Evolutionary conservation across 1,284 basidiomycete genomes (phyloP).

Genomic region (Puccinia novopanici): DNA sequence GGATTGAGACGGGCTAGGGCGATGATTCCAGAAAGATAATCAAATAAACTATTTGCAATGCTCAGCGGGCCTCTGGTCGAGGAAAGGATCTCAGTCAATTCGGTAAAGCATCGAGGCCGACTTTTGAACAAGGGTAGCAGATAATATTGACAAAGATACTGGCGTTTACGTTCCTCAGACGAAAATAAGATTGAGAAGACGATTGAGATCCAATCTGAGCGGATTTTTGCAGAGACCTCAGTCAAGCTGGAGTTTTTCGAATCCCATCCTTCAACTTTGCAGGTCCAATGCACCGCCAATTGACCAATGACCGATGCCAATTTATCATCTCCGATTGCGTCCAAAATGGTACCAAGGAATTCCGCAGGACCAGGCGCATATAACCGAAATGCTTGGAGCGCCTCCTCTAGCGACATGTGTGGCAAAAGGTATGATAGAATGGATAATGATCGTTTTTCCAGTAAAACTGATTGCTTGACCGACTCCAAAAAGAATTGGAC

Average conservation of each 20-base stretch:
- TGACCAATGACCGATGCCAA: slow-evolving; percentile 41
- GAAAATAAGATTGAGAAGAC: slow-evolving; percentile 28
- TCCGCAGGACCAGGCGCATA: slow-evolving; percentile 19
- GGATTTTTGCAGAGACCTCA: background rate
- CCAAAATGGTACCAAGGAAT: slow-evolving; percentile 30
- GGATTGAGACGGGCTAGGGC: slow-evolving; percentile 40
- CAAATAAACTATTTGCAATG: background rate
- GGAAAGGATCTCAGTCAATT: slow-evolving; percentile 11
- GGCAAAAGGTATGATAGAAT: slow-evolving; percentile 31
- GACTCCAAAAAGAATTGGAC: slow-evolving; percentile 25
- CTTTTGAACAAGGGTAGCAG: slow-evolving; percentile 39
- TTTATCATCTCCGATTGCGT: slow-evolving; percentile 41
- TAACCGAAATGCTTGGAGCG: slow-evolving; percentile 7
- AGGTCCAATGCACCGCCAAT: slow-evolving; percentile 35
- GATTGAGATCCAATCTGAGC: slow-evolving; percentile 28
- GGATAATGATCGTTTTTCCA: slow-evolving; percentile 45
- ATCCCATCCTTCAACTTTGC: slow-evolving; percentile 30
- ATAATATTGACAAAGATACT: slow-evolving; percentile 48
- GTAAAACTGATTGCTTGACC: slow-evolving; percentile 29
- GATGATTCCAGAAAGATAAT: slow-evolving; percentile 38
- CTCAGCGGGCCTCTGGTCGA: background rate
- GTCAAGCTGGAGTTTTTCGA: background rate
- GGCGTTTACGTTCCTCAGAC: slow-evolving; percentile 37
- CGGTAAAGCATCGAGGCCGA: slow-evolving; percentile 14
- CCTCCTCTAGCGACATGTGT: slow-evolving; percentile 20